Percentiles rank a stretch among this genome's conserved stretches.
phyloP scores from a whole-genome alignment of 169 alveolate genomes.

The Eimeria acervulina region DNA sequence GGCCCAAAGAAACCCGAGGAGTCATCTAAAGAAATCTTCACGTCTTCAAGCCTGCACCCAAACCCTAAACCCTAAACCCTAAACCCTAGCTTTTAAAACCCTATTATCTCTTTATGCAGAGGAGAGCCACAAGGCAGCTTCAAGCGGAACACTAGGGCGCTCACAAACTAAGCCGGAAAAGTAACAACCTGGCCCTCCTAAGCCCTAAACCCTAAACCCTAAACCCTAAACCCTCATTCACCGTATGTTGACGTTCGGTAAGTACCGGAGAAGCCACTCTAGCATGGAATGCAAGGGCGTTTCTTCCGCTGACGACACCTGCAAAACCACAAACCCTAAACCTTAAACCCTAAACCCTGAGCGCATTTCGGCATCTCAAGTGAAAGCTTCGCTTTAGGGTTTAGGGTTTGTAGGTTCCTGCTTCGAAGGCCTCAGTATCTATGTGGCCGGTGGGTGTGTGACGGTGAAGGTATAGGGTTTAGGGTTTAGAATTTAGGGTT shows the following conservation, averaged over 20 bases:
- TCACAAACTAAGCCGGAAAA: no score
- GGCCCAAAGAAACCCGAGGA: constrained; percentile 55
- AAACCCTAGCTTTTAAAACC: background rate
- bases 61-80: constrained; percentile 57
- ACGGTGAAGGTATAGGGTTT: background rate
- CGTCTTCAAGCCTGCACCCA: constrained; percentile 50
- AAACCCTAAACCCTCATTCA: background rate
- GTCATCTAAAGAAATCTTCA: constrained; percentile 35
- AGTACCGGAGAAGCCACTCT: constrained; percentile 67
- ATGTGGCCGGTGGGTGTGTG: background rate
- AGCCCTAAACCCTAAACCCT: constrained; percentile 51
- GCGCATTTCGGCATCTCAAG: background rate
- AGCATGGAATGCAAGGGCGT: constrained; percentile 66
- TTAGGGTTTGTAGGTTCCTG: no score
- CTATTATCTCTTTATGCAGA: background rate
- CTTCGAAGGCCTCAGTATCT: background rate
- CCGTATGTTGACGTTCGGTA: constrained; percentile 49
- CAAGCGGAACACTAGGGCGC: background rate
- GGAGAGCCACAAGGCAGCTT: background rate
- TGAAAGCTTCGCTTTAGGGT: background rate
- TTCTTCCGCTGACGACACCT: constrained; percentile 68
- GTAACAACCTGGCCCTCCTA: no score
- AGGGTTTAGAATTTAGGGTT: constrained; percentile 54
- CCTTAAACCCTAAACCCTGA: constrained; percentile 19
- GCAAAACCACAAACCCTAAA: constrained; percentile 34